Conservation (phyloP, 176 grass and related monocot genomes). For the Cocos nucifera region DNA sequence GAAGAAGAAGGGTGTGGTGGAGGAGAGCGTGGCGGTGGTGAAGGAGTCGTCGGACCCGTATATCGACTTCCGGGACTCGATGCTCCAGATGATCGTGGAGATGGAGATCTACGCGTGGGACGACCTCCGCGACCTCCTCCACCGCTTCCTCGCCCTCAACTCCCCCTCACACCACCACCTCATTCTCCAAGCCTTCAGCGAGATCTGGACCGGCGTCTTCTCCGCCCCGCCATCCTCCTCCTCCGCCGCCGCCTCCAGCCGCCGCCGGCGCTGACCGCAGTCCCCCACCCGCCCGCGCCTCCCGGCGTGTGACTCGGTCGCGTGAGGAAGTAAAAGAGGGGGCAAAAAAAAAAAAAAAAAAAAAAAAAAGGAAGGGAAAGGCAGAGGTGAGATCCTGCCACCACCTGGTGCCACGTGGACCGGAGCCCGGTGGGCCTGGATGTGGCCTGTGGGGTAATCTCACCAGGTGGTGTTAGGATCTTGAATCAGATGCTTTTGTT, state of each 20-base stretch:
- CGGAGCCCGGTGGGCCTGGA: too few relatives aligned
- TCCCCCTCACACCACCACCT: slow-evolving; percentile 76
- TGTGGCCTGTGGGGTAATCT: slow-evolving; percentile 1
- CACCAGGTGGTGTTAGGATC: slow-evolving; percentile 49
- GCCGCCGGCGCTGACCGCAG: not conserved
- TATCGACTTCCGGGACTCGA: slow-evolving; percentile 75
- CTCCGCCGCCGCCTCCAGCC: not conserved
- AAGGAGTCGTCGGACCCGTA: slow-evolving; percentile 90
- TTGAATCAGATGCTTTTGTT: slow-evolving; percentile 5
- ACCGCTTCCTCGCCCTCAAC: slow-evolving; percentile 82
- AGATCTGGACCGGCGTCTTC: slow-evolving; percentile 60
- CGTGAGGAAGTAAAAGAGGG: too few relatives aligned
- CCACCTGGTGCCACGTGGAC: slow-evolving; percentile 41
- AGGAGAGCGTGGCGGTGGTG: slow-evolving; percentile 79
- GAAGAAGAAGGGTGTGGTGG: not conserved
- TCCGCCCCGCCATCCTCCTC: slow-evolving; percentile 7
- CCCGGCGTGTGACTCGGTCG: not conserved
- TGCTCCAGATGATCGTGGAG: slow-evolving; percentile 93
- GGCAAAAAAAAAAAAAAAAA: too few relatives aligned
- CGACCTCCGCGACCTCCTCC: slow-evolving; percentile 69
- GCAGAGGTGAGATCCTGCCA: slow-evolving; percentile 58
- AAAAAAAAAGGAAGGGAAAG: too few relatives aligned
- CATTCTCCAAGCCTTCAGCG: slow-evolving; percentile 89
- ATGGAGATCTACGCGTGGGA: slow-evolving; percentile 86
- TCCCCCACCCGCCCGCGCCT: not conserved